Evolutionary conservation across 805 yeast genomes (phyloP), one percentile per base, ranked within the genome.

Genomic region (Saturnispora quitensis): DNA sequence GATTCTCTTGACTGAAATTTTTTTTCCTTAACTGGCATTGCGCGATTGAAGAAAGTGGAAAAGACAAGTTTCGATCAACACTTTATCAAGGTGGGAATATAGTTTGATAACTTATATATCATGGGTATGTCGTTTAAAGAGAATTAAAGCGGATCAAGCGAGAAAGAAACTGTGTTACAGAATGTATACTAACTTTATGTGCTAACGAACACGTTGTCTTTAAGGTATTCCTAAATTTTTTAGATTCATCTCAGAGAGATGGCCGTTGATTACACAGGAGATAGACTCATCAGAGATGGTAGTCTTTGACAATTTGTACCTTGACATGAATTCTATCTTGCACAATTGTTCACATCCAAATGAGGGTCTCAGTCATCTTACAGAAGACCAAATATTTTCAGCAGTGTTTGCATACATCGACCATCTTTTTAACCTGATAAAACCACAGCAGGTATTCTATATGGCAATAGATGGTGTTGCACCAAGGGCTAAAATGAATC

Each of bases 401-500:
- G 84, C 91, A n/a, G 89, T 93, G 46, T 91, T 90, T 71, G 84
- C 87, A 34, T 93, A 93, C 63, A 91, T 93, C 56, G 99, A 93
- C 66, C 97, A 93, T 68, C 72, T 93, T 52, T 91, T 93, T 62
- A 83, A 83, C 55, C 80, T 89, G 25, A 89, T 93, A 58, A 81
- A 82, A 65, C 99, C 99, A 8, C 76, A 86, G 60, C 78, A 88
- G 64, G 80, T 84, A 13, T 87, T 91, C 60, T 90, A 85, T 65
- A 89, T 91, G 96, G 98, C 99, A 3, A 87, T 91, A 61, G 99
- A 91, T 71, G 99, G 99, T 65, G 98, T 91, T 48, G 99, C 99
- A 0, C 99, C 99, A 42, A 75, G 99, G 66, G 99, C 99, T 10
- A 91, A 91, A 65, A 90, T 91, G 97, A 91, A 91, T 66, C 98